phyloP scores from a whole-genome alignment of 1,284 basidiomycete genomes.

The Puccinia polysora region DNA sequence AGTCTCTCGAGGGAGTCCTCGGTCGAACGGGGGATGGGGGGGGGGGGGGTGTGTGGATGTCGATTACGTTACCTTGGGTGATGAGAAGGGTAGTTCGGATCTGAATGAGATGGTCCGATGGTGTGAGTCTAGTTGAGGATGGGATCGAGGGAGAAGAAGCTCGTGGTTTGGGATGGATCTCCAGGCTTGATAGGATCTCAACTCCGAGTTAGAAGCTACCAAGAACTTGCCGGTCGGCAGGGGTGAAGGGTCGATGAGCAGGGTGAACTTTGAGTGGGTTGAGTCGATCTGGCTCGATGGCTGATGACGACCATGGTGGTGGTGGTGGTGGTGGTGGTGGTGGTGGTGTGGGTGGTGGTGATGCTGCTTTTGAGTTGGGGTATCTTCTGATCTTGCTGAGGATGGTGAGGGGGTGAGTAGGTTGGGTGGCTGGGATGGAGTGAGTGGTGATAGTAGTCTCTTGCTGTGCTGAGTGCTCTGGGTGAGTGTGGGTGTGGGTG shows the following conservation, averaged over 20 bases:
- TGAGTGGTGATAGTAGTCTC: too few species aligned
- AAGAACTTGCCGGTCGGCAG: conserved; percentile 12
- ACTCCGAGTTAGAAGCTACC: background rate
- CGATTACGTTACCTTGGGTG: background rate
- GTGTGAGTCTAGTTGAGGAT: too few species aligned
- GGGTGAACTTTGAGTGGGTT: background rate
- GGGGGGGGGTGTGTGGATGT: background rate
- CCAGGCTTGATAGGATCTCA: background rate
- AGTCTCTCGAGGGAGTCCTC: background rate
- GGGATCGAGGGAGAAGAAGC: too few species aligned
- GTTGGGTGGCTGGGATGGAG: too few species aligned
- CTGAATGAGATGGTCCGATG: background rate
- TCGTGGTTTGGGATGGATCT: background rate
- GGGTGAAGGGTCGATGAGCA: background rate
- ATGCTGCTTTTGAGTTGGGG: too few species aligned
- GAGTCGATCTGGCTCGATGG: too few species aligned
- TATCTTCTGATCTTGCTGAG: too few species aligned
- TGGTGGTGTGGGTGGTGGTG: background rate
- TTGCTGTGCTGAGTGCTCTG: too few species aligned
- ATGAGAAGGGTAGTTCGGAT: background rate
- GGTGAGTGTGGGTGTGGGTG: too few species aligned
- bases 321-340: background rate
- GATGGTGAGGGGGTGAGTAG: too few species aligned
- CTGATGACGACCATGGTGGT: too few species aligned
- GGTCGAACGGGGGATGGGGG: background rate